Conservation (phyloP, 2,329 filamentous ascomycete genomes). For the Aspergillus novoparasiticus region DNA sequence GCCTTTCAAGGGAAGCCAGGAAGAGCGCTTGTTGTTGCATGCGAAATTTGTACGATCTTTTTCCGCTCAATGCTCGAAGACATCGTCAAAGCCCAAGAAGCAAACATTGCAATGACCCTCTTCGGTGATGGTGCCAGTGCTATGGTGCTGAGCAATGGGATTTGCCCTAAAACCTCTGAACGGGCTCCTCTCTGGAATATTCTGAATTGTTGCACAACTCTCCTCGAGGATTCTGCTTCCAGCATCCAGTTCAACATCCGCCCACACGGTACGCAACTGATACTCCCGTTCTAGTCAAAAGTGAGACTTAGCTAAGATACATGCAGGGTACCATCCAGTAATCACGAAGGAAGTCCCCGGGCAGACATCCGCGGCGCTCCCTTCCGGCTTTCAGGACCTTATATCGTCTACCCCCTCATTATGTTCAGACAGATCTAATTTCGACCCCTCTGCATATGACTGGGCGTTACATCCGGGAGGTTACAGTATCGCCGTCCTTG, state of each 20-base stretch:
- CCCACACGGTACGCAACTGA: background rate
- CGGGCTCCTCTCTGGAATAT: background rate
- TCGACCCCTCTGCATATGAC: background rate
- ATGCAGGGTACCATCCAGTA: background rate
- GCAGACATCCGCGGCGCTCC: background rate
- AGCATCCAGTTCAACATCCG: background rate
- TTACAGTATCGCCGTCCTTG: background rate
- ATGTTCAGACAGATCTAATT: background rate
- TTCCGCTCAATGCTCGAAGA: background rate
- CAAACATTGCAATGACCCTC: background rate
- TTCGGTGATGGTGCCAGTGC: constrained; percentile 6
- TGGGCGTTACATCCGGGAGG: constrained; percentile 9
- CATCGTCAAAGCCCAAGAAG: background rate
- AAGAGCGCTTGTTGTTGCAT: constrained; percentile 2
- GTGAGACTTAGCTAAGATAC: background rate
- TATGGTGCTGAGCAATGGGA: constrained; percentile 3
- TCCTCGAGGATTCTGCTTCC: background rate
- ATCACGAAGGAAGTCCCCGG: background rate
- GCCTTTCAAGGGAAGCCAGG: background rate
- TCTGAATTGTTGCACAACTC: background rate
- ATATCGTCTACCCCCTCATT: background rate
- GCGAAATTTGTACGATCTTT: constrained; percentile 4
- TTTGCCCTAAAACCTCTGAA: background rate
- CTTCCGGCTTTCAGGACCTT: background rate
- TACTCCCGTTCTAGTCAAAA: background rate